Evolutionary conservation across 306 rosid species (phyloP), one percentile per base, ranked within the genome.

Genomic region (Crotalaria pallida): DNA sequence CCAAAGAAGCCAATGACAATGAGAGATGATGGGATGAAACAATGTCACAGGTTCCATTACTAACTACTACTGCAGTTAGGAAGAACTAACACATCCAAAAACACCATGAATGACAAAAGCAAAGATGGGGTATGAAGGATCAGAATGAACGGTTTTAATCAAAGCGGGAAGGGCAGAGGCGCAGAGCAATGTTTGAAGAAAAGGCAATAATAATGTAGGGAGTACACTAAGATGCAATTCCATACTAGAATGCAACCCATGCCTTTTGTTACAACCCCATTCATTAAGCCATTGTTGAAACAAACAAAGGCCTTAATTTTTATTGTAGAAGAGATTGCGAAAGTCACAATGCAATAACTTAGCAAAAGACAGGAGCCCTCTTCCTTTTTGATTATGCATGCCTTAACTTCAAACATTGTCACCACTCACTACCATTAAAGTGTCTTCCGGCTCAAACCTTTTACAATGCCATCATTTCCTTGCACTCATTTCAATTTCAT

Each of bases 201-300:
- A 62, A 61, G 63, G 69, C 23, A 59, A n/a, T n/a, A n/a, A n/a
- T n/a, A n/a, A 26, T 91, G 89, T 87, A 10, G 89, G 90, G 86
- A 74, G 89, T 81, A 90, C 87, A 88, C 92, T 94, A 90, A 92
- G 58, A 79, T 59, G 50, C 10, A 81, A 94, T 80, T 81, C 97
- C 82, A 94, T 88, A 74, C 76, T 94, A 91, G 96, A 87, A 88
- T 87, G 95, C 79, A 91, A 84, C 84, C 95, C 96, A 84, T 85
- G 95, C 95, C 96, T 90, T 94, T 94, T 88, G 58, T 23, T 82
- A 53, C 90, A 78, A 88, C 91, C 95, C 96, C 22, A 8, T 36
- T 55, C n/a, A 6, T 31, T 26, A 26, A 26, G 40, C 40, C 40
- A 34, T 34, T 34, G 40, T 34, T 7, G 9, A 33, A 41, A 17